phyloP scores from a whole-genome alignment of 2,329 filamentous ascomycete species.

The Cordyceps cateniannulata region DNA sequence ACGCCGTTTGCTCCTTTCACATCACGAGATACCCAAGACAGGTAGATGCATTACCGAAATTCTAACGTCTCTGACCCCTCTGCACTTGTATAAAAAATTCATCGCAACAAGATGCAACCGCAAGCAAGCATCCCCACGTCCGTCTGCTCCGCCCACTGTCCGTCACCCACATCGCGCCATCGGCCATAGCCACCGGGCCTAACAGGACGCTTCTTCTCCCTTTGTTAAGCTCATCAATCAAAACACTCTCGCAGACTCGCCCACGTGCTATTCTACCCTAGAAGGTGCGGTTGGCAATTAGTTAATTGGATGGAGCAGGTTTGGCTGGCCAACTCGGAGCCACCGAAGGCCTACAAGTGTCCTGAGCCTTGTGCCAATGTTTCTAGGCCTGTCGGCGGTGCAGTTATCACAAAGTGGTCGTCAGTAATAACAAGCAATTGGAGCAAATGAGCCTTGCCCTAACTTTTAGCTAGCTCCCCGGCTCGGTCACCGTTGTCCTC shows the following conservation, averaged over 20 bases:
- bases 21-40: too few species aligned
- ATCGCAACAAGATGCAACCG: too few species aligned
- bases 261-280: background rate
- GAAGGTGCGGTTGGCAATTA: too few species aligned
- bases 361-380: background rate
- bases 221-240: background rate
- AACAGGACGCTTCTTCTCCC: background rate
- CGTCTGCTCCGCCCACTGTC: background rate
- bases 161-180: background rate
- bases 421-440: background rate
- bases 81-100: too few species aligned
- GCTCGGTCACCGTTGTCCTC: too few species aligned
- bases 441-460: too few species aligned
- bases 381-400: background rate
- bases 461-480: too few species aligned
- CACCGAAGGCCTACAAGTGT: background rate
- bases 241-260: background rate
- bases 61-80: too few species aligned
- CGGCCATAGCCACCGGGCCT: background rate
- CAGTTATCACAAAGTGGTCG: background rate
- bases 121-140: background rate
- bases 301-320: background rate
- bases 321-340: background rate
- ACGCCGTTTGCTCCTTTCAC: too few species aligned
- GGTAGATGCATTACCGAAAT: too few species aligned